A percentile compares a stretch with the other conserved stretches of the same genome.
These are phyloP conservation scores for Bombardia bombarda DNA, from an alignment of 495 filamentous ascomycete genomes.

Conservation along the genomic window DNA sequence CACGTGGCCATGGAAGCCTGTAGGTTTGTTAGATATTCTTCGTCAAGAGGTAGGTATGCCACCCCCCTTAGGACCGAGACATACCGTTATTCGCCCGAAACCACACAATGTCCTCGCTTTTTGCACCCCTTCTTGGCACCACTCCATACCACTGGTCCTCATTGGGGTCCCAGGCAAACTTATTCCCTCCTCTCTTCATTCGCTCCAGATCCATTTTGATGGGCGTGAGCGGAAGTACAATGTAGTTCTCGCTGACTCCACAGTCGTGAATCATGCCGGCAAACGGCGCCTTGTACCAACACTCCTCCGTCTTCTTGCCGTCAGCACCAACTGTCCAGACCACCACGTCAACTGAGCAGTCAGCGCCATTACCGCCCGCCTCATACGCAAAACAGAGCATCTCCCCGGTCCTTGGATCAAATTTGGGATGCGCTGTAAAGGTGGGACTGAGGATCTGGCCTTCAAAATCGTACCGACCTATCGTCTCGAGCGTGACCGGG, in stretches of 20 bases:
- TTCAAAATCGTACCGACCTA: conserved; percentile 47
- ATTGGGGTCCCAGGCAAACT: conserved; percentile 48
- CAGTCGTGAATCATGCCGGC: conserved; percentile 52
- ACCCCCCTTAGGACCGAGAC: too few species aligned
- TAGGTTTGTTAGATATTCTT: too few species aligned
- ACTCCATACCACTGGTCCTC: conserved; percentile 45
- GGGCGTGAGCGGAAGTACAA: conserved; percentile 46
- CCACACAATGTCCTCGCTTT: conserved; percentile 42
- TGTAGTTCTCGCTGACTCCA: conserved; percentile 43
- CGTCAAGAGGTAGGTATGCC: too few species aligned
- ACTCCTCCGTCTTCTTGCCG: conserved; percentile 35
- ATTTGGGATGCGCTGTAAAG: conserved; percentile 56
- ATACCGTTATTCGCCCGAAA: conserved; percentile 39
- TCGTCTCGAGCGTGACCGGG: conserved; percentile 46
- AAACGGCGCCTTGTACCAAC: conserved; percentile 44
- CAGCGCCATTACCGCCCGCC: conserved; percentile 35
- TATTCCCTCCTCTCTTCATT: conserved; percentile 45
- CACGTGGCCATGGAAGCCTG: conserved; percentile 40
- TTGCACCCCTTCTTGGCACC: conserved; percentile 39
- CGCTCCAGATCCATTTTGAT: conserved; percentile 42
- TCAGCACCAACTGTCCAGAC: conserved; percentile 36
- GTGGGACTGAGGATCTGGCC: conserved; percentile 45
- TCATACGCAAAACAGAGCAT: conserved; percentile 51
- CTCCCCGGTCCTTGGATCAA: conserved; percentile 50
- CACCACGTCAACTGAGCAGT: conserved; percentile 39